Base-by-base conservation (phyloP, 1,284 basidiomycete species). In the Tetrapyrgos nigripes region DNA sequence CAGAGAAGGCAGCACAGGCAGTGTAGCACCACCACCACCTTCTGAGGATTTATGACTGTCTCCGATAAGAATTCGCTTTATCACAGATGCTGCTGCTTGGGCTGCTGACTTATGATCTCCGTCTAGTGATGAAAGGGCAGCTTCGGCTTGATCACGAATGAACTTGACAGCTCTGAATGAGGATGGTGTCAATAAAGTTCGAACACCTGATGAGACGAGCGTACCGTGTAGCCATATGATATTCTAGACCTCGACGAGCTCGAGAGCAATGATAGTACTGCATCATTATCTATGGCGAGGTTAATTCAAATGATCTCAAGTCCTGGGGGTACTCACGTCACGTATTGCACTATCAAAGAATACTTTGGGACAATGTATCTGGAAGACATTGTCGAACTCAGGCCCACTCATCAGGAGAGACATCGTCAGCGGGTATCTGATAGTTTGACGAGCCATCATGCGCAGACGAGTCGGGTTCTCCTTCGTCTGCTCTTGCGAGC, bases 381-480 rank as follows among this genome's bases (percentile, higher is more conserved):
- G 92, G 70, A 95, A 93, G 21, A 96, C 94, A 66, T 97, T 93
- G 71, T 93, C 89, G 73, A 97, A 97, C 64, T 89, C 85, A n/a
- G 1, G 84, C 84, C 85, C 92, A 92, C 68, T 96, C 93, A 26
- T 86, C 78, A 24, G 87, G 75, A 62, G 86, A 81, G 59, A 88
- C 81, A 43, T 83, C 81, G 66, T 89, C 86, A 9, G 85, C 80
- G 28, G 88, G 86, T 76, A 91, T 84, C 58, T 86, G 81, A 63
- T 89, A 89, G 53, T 76, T 83, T 55, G 76, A 73, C 5, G 70
- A 72, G 61, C 68, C 64, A 48, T 63, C 63, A 46, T 67, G 72
- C 26, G 71, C 72, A 31, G 78, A 73, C 14, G 66, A 40, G 23
- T 51, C 31, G 13, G 43, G 14, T 23, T 48, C 43, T 4, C 56